phyloP scores from a whole-genome alignment of 345 rosid species.

The Eucalyptus dawsonii region DNA sequence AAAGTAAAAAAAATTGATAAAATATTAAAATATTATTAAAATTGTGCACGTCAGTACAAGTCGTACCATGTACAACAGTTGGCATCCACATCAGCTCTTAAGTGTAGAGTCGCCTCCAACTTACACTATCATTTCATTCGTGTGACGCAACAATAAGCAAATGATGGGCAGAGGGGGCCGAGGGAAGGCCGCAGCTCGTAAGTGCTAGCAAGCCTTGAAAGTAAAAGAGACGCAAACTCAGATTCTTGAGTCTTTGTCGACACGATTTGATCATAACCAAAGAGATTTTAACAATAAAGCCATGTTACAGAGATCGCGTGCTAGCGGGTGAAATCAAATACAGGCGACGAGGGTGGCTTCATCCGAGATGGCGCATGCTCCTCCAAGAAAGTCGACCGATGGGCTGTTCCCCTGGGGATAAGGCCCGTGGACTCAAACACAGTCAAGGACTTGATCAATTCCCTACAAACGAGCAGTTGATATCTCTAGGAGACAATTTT shows the following conservation, averaged over 20 bases:
- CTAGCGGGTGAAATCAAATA: too few relatives aligned
- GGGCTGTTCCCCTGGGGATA: neutral
- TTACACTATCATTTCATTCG: neutral
- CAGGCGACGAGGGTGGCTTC: neutral
- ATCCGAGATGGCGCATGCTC: neutral
- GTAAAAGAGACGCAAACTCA: neutral
- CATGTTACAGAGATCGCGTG: too few relatives aligned
- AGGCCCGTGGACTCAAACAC: neutral
- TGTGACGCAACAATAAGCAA: neutral
- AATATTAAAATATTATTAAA: too few relatives aligned
- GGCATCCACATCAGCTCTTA: accelerated
- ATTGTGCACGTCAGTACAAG: accelerated
- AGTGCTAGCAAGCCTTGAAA: neutral
- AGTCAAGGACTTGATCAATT: neutral
- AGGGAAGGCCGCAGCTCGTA: neutral
- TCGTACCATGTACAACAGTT: accelerated
- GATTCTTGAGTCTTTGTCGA: too few relatives aligned
- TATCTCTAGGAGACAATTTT: neutral
- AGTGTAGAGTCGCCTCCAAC: too few relatives aligned
- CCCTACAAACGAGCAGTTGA: neutral
- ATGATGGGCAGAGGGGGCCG: neutral
- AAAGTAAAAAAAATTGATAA: too few relatives aligned
- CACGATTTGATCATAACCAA: too few relatives aligned
- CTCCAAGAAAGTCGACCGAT: neutral
- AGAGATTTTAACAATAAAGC: too few relatives aligned